A percentile compares a stretch with the other conserved stretches of the same genome.
Evolutionary conservation across 192 early-diverging fungal genomes (phyloP).

Genomic region (Coemansia sp.): DNA sequence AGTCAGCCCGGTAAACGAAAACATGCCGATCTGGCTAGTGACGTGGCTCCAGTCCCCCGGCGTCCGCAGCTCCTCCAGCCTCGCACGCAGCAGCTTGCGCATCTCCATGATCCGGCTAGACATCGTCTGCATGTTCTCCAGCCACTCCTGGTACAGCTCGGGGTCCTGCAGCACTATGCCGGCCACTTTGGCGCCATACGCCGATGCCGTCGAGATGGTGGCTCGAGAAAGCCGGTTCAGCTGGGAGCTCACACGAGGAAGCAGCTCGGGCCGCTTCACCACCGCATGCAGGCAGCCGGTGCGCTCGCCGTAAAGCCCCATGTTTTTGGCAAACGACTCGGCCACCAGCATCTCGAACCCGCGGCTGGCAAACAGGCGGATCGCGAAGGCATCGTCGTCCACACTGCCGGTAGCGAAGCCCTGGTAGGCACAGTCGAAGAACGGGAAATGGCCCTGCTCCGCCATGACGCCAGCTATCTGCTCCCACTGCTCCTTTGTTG

Average conservation of each 20-base stretch:
- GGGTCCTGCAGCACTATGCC: constrained; percentile 78
- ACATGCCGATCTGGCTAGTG: constrained; percentile 96
- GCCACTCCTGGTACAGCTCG: constrained; percentile 82
- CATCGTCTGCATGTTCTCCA: constrained; percentile 73
- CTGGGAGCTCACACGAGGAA: constrained; percentile 72
- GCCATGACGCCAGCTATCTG: constrained; percentile 80
- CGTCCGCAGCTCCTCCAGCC: constrained; percentile 70
- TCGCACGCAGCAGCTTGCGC: constrained; percentile 67
- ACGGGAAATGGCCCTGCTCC: constrained; percentile 81
- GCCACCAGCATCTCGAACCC: constrained; percentile 90
- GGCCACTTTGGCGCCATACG: constrained; percentile 87
- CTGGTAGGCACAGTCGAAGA: constrained; percentile 99
- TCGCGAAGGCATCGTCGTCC: constrained; percentile 87
- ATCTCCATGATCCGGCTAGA: constrained; percentile 87
- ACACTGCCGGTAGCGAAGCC: constrained; percentile 94
- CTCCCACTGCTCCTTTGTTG: constrained; percentile 91
- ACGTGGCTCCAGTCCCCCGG: constrained; percentile 97
- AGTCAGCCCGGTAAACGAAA: constrained; percentile 88
- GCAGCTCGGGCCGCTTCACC: constrained; percentile 50
- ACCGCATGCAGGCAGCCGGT: constrained; percentile 84
- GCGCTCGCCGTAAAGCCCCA: constrained; percentile 95
- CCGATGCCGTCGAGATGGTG: constrained; percentile 86
- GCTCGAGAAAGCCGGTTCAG: constrained; percentile 80
- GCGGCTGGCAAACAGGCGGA: constrained; percentile 87
- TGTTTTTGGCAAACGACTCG: constrained; percentile 97